These are phyloP conservation scores for Pseudozyma flocculosa DNA, from an alignment of 1,284 basidiomycete species.

Conservation along the genomic window DNA sequence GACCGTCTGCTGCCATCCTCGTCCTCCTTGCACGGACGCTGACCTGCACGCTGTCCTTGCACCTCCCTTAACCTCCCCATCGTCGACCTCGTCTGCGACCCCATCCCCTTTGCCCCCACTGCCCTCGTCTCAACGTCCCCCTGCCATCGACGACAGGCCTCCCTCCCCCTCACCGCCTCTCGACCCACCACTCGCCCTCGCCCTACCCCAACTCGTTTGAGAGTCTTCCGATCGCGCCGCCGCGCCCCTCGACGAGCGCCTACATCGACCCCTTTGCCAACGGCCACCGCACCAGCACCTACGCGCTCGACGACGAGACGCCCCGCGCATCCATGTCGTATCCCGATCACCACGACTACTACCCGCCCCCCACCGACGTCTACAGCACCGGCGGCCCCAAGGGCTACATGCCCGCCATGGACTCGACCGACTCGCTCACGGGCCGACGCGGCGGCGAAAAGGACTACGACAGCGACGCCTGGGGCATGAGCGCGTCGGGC, in stretches of 20 bases:
- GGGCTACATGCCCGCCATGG: neutral
- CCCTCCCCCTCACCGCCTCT: neutral
- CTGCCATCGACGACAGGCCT: neutral
- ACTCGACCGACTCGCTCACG: neutral
- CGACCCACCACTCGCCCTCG: neutral
- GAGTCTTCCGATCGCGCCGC: neutral
- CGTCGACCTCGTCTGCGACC: too few species aligned
- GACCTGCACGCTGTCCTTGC: too few species aligned
- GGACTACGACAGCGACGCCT: constrained; percentile 16
- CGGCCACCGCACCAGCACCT: too few species aligned
- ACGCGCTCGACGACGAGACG: neutral
- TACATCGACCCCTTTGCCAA: constrained; percentile 1
- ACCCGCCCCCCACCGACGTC: neutral
- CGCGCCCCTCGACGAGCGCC: constrained; percentile 1
- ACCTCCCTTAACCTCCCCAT: too few species aligned
- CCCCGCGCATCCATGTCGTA: neutral
- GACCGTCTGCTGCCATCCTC: too few species aligned
- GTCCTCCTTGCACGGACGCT: too few species aligned
- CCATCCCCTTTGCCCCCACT: too few species aligned
- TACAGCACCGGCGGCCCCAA: neutral
- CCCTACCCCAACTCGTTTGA: neutral
- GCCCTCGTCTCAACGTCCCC: too few species aligned
- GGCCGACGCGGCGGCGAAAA: constrained; percentile 4
- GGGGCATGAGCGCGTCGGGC: constrained; percentile 14
- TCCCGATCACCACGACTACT: neutral